Conservation (phyloP, 2,329 filamentous ascomycete genomes). For the Polychaeton citri region DNA sequence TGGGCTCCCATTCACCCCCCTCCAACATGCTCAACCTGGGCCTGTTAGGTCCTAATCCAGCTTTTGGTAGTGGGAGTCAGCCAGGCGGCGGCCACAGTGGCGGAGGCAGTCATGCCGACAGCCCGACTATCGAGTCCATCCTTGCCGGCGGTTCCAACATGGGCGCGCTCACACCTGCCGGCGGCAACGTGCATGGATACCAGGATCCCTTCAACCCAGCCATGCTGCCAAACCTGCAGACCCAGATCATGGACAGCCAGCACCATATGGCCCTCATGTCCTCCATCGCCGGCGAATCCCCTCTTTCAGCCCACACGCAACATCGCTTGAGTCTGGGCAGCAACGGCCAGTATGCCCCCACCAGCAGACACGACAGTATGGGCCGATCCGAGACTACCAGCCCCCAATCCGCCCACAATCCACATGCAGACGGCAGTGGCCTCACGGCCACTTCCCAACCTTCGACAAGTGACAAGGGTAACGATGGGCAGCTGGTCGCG, state of each 20-base stretch:
- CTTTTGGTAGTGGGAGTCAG: constrained; percentile 13
- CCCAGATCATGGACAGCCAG: background rate
- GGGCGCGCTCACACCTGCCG: constrained; percentile 3
- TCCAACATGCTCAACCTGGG: constrained; percentile 10
- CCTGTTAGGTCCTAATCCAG: constrained; percentile 10
- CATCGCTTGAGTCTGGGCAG: constrained; percentile 19
- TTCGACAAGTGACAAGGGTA: constrained; percentile 1
- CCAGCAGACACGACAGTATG: constrained; percentile 13
- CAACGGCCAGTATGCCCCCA: constrained; percentile 10
- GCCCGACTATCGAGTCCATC: constrained; percentile 9
- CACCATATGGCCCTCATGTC: background rate
- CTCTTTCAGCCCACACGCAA: background rate
- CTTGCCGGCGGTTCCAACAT: constrained; percentile 3
- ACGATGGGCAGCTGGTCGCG: constrained; percentile 6
- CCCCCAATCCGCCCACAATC: constrained; percentile 5
- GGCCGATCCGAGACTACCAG: constrained; percentile 18
- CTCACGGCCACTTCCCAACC: constrained; percentile 5
- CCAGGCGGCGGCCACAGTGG: constrained; percentile 14
- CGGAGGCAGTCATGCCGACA: constrained; percentile 12
- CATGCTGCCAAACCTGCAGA: constrained; percentile 5
- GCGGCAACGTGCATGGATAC: constrained; percentile 4
- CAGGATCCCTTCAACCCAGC: constrained; percentile 7
- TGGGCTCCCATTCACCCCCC: constrained; percentile 8
- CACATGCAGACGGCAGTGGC: constrained; percentile 3
- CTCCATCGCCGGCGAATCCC: background rate